Evolutionary conservation across 306 rosid genomes (phyloP), one percentile per base, ranked within the genome.

Genomic region (Vicia sativa): DNA sequence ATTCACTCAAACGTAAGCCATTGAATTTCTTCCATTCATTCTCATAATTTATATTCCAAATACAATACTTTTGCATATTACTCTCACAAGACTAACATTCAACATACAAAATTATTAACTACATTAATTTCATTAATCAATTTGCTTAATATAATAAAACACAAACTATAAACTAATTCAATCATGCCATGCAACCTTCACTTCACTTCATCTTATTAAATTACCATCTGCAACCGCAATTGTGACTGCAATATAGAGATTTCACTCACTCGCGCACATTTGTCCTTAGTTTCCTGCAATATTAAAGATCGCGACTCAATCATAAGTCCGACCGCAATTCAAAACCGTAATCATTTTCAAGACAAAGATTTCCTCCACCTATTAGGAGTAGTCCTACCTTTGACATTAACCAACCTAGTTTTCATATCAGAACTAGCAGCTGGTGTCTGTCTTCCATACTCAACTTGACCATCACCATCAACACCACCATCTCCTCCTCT

Each of bases 311-410:
- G 18, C 19, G 19, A 55, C 31, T 55, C 6, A 28, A 7, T 18
- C 62, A 8, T 55, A 26, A 55, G 3, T 13, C 0, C 26, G 5
- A 19, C 4, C 19, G 12, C 39, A 55, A 28, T 26, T 55, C 1
- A 54, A 53, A 53, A 53, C 15, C 35, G 9, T 5, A 54, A 6
- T 25, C 26, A 21, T 54, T 28, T 60, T 88, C 81, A 93, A 12
- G 97, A 88, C 84, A 86, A 6, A 39, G 99, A 93, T 62, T 80
- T 93, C 80, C 96, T 86, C 97, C 90, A 83, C 77, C 79, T 90
- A 55, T 77, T 78, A 44, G 86, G 73, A 54, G 67, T 81, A 39
- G 67, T 81, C 60, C 77, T 77, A 45, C 86, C 77, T 73, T 74
- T 78, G 2, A 78, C 61, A n/a, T 55, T 55, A 3, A 74, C 90